Evolutionary conservation across 108 stramenopile genomes (phyloP).

Genomic region (Skeletonema costatum): DNA sequence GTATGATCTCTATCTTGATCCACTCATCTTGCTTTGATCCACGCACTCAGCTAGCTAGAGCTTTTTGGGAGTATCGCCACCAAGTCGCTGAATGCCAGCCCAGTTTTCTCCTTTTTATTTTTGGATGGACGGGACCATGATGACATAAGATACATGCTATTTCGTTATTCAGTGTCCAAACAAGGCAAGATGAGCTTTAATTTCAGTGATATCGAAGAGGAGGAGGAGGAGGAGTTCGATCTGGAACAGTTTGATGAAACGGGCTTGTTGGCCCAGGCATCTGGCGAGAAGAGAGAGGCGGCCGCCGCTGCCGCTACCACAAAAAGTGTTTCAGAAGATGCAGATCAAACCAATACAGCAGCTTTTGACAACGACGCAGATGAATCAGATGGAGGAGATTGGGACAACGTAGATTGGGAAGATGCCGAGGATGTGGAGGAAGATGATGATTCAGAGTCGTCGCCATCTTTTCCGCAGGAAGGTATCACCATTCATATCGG

Average conservation of each 20-base stretch:
- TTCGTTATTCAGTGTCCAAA: too few species aligned
- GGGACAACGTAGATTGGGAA: constrained; percentile 48
- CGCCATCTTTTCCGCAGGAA: not conserved
- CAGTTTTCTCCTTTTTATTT: too few species aligned
- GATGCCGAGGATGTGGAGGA: constrained; percentile 34
- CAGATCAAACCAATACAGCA: not conserved
- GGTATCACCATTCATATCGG: not conserved
- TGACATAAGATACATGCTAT: too few species aligned
- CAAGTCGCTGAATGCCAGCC: too few species aligned
- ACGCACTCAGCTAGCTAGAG: too few species aligned
- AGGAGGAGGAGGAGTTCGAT: constrained; percentile 15
- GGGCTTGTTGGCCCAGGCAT: constrained; percentile 31
- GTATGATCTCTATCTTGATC: too few species aligned
- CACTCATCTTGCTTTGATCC: too few species aligned
- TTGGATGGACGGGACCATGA: too few species aligned
- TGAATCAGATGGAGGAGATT: constrained; percentile 24
- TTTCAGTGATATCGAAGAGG: constrained; percentile 16
- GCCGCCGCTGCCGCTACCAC: not conserved
- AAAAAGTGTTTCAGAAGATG: not conserved
- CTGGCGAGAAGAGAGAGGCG: constrained; percentile 1
- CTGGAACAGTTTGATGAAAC: constrained; percentile 41
- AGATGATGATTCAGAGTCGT: not conserved
- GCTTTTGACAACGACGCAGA: not conserved
- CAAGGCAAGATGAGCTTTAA: constrained; percentile 33
- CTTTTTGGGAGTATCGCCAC: too few species aligned